Conservation (phyloP, 345 rosid genomes). For the Eutrema heterophyllum region DNA sequence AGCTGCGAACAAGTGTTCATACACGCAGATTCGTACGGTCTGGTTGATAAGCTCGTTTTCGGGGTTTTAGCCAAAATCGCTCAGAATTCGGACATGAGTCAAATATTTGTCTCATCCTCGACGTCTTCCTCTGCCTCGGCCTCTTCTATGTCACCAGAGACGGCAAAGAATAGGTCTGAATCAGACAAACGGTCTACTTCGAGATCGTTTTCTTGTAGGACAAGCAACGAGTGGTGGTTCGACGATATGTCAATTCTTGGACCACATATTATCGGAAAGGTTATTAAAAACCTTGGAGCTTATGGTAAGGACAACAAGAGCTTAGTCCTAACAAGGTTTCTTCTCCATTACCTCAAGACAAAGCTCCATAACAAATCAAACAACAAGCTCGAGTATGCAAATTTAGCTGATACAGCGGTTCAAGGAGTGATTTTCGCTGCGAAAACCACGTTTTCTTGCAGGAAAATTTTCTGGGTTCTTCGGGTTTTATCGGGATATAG, state of each 20-base stretch:
- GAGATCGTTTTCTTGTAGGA: slow-evolving; percentile 26
- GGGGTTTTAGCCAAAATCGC: slow-evolving; percentile 55
- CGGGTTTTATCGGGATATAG: slow-evolving; percentile 47
- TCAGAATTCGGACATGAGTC: slow-evolving; percentile 44
- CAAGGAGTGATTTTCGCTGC: slow-evolving; percentile 44
- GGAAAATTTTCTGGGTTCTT: slow-evolving; percentile 58
- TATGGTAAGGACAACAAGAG: slow-evolving; percentile 43
- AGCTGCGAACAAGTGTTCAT: slow-evolving; percentile 50
- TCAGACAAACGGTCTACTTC: slow-evolving; percentile 42
- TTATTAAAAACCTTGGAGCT: slow-evolving; percentile 48
- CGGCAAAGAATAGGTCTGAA: slow-evolving; percentile 23
- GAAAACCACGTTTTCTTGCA: slow-evolving; percentile 52
- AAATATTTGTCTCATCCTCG: slow-evolving; percentile 34
- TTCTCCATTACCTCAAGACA: slow-evolving; percentile 60
- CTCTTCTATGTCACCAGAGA: slow-evolving; percentile 41
- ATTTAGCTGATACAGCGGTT: slow-evolving; percentile 57
- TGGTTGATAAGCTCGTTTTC: slow-evolving; percentile 47
- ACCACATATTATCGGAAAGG: slow-evolving; percentile 43
- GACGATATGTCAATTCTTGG: slow-evolving; percentile 49
- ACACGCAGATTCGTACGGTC: slow-evolving; percentile 53
- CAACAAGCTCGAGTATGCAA: slow-evolving; percentile 31
- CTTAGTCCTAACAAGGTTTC: slow-evolving; percentile 61
- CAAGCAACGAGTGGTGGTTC: slow-evolving; percentile 74
- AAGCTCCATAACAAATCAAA: slow-evolving; percentile 28
- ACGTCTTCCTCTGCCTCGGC: slow-evolving; percentile 44